phyloP scores from a whole-genome alignment of 768 basidiomycete genomes.

The Termitomyces bulborhizus region DNA sequence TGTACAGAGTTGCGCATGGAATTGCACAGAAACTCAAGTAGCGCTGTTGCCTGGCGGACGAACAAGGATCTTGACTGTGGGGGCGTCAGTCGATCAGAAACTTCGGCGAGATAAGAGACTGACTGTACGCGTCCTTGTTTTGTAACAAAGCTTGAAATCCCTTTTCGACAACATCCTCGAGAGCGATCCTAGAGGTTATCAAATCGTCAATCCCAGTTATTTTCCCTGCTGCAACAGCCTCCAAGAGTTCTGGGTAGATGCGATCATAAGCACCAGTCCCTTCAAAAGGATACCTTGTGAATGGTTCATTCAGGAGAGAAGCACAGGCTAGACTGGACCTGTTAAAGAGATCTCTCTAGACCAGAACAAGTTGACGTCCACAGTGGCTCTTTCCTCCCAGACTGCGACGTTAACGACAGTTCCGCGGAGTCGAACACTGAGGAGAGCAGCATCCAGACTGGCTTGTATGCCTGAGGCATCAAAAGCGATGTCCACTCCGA shows the following conservation, averaged over 20 bases:
- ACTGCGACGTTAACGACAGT: conserved; percentile 34
- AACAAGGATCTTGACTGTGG: conserved; percentile 33
- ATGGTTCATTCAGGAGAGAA: background rate
- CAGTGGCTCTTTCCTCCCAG: conserved; percentile 29
- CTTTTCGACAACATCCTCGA: conserved; percentile 37
- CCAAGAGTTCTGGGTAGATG: conserved; percentile 30
- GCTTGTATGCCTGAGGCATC: conserved; percentile 40
- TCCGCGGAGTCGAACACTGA: conserved; percentile 31
- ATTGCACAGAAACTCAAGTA: too few species aligned
- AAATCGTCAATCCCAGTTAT: conserved; percentile 32
- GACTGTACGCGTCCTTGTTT: conserved; percentile 36
- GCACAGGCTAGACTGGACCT: conserved; percentile 18
- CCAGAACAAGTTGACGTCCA: conserved; percentile 31
- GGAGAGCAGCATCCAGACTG: conserved; percentile 29
- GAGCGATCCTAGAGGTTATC: conserved; percentile 33
- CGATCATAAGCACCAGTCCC: conserved; percentile 32
- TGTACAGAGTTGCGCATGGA: too few species aligned
- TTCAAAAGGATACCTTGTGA: conserved; percentile 5
- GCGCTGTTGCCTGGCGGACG: conserved; percentile 13
- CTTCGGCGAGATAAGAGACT: conserved; percentile 3
- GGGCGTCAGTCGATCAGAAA: background rate
- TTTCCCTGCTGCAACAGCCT: conserved; percentile 31
- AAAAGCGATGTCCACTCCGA: conserved; percentile 39
- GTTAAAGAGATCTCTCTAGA: conserved; percentile 32
- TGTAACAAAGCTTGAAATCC: conserved; percentile 34